These are phyloP conservation scores for Malassezia globosa DNA, from an alignment of 1,284 basidiomycete genomes.

Conservation along the genomic window DNA sequence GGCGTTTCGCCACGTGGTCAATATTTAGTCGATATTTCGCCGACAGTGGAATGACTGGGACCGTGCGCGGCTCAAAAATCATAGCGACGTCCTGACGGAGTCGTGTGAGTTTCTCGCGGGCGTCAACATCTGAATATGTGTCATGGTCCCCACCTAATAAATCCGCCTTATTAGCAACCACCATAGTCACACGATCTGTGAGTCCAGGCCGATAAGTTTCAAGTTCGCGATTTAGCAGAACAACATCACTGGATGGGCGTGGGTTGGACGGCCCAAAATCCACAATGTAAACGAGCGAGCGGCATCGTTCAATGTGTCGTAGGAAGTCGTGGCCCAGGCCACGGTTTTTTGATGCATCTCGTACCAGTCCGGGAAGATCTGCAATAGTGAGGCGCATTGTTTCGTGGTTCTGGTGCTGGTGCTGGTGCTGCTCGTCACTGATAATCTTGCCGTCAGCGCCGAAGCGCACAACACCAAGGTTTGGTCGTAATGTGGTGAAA, in stretches of 20 bases:
- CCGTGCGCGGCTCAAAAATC: constrained; percentile 6
- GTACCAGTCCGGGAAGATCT: constrained; percentile 91
- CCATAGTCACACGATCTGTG: constrained; percentile 53
- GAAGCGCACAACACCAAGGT: constrained; percentile 79
- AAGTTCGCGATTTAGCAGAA: constrained; percentile 63
- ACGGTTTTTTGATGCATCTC: constrained; percentile 70
- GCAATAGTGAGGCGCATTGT: constrained; percentile 77
- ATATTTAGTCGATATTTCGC: constrained; percentile 10
- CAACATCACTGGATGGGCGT: constrained; percentile 58
- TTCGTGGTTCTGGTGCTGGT: constrained; percentile 20
- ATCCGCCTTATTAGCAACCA: constrained; percentile 92
- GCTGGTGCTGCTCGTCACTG: not conserved
- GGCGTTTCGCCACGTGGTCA: constrained; percentile 1
- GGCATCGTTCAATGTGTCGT: constrained; percentile 80
- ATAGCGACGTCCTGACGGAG: constrained; percentile 10
- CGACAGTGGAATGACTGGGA: constrained; percentile 10
- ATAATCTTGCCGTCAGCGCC: constrained; percentile 54
- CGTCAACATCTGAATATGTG: not conserved
- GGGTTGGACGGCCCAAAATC: constrained; percentile 59
- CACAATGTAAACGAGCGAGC: constrained; percentile 80
- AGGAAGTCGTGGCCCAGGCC: constrained; percentile 90
- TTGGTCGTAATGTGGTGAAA: constrained; percentile 89
- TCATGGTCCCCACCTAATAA: constrained; percentile 9
- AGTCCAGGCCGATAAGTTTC: constrained; percentile 71
- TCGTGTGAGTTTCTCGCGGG: constrained; percentile 8